Base-by-base conservation (phyloP, 2,329 filamentous ascomycete genomes). In the Aspergillus jensenii region DNA sequence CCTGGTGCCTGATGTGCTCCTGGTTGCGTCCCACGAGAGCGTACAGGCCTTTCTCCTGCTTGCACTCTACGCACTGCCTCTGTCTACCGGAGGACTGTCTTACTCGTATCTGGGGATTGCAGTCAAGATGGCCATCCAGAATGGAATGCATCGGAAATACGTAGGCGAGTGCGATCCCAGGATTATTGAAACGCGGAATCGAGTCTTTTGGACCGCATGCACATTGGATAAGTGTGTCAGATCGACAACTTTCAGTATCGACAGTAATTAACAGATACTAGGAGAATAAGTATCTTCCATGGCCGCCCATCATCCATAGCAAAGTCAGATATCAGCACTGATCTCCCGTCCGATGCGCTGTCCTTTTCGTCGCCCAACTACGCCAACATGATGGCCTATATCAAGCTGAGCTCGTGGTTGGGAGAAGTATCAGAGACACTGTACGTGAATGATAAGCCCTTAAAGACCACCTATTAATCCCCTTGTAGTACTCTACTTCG, bases 171-270 rank as follows among this genome's bases (percentile, higher is more conserved):
- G 81, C 12, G 75, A 78, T 53, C 68, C 75, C 7, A 68, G 71
- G 25, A 74, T 79, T 23, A 71, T 78, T 27, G 81, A 83, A 68
- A 79, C 75, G 14, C 72, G 81, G 25, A 82, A 81, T 62, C 74
- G 81, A 3, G 76, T 83, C 14, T 83, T 80, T 76, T 83, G 81
- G 81, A 81, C 80, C 3, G 76, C 75, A 1, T 83, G 82, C 61
- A 79, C 79, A 0, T 74, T 81, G 14, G 82, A 84, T 62, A 81
- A 78, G 79, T 81, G 67, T 21, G 67, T 55, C 4, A 8, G 27
- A 11, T 31, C 27, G 27, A 31, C 0, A 9, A 1, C 3, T 11
- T 31, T 8, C 23, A 31, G 27, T 31, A 2, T 9, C 1, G 8
- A 31, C 27, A 31, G 27, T 1, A 4, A 31, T 31, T 31, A 31